Base-by-base conservation (phyloP, 257 asterid species). In the Salvia hispanica region DNA sequence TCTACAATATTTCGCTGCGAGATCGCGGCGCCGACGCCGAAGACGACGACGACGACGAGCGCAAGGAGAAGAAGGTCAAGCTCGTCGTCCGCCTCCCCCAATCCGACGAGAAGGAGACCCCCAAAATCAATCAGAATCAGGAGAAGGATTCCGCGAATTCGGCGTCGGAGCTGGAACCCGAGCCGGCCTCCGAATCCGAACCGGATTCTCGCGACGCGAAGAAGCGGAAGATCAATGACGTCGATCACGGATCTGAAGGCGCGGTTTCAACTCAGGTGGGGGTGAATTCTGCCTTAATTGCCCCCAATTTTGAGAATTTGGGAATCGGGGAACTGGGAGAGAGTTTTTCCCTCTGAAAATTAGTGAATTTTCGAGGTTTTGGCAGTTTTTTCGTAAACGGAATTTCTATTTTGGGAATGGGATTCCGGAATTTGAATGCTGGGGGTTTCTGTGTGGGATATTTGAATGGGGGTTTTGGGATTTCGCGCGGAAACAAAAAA, bases 51-150 rank as follows among this genome's bases (percentile, higher is more conserved):
- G 31, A 25, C 46, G 81, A 79, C 18, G 78, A 94, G 72, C 71
- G 98, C 71, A 82, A 81, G 74, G 84, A 87, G 88, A 91, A 87
- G 86, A 91, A 89, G 75, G 94, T 89, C 68, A 91, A 91, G 86
- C 88, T 91, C 60, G 92, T 82, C 6, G 89, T 25, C 39, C 39
- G 39, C 39, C 6, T 34, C 6, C 39, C 39, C 6, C 75, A 80
- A 67, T 83, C 83, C n/a, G 66, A 76, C 4, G 81, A 63, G 0
- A 25, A 25, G 31, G 31, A 25, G 8, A 72, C 12, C 14, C 40
- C 45, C 14, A 28, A 3, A 60, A 48, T 71, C 31, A 43, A 70
- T 45, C 77, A 57, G 55, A 83, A 69, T 21, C 83, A 71, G 50
- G 57, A 15, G 28, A 62, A 43, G 31, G 11, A 9, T 73, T 16